These are phyloP conservation scores for Triticum monococcum DNA, from an alignment of 176 grass and related monocot genomes.

Conservation along the genomic window DNA sequence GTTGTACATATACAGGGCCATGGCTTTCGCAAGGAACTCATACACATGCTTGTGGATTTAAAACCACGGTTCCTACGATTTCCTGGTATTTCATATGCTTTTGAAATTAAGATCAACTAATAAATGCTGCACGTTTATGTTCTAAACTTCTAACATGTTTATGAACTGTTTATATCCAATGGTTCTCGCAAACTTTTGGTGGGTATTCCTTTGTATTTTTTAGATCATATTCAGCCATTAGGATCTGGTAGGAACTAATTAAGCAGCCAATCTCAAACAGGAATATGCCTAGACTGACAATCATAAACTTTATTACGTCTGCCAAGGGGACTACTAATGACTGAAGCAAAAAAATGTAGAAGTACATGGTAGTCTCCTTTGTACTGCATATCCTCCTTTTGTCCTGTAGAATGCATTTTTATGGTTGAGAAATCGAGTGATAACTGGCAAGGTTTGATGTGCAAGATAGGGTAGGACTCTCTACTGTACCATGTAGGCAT, in stretches of 20 bases:
- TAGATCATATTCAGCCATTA: slow-evolving; percentile 8
- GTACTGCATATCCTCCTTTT: not conserved
- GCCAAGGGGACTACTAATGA: not conserved
- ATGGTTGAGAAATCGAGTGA: not conserved
- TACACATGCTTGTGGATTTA: slow-evolving; percentile 23
- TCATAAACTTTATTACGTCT: not conserved
- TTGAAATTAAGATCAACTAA: slow-evolving; percentile 9
- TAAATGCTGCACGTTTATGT: not conserved
- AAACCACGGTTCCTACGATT: slow-evolving; percentile 26
- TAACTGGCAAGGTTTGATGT: not conserved
- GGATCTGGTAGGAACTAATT: slow-evolving; percentile 1
- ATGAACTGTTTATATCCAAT: not conserved
- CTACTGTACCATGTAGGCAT: not conserved
- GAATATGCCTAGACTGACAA: not conserved
- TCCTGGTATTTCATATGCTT: slow-evolving; percentile 23
- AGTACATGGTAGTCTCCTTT: not conserved
- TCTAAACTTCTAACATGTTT: slow-evolving; percentile 2
- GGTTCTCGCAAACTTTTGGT: not conserved
- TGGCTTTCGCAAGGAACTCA: slow-evolving; percentile 26
- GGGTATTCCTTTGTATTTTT: not conserved
- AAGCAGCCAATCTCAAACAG: not conserved
- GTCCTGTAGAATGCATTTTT: not conserved
- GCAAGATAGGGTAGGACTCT: not conserved
- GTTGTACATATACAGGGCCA: slow-evolving; percentile 21
- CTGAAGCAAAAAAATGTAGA: not conserved